Evolutionary conservation across 129 eudicot genomes (phyloP).

Genomic region (Centella asiatica): DNA sequence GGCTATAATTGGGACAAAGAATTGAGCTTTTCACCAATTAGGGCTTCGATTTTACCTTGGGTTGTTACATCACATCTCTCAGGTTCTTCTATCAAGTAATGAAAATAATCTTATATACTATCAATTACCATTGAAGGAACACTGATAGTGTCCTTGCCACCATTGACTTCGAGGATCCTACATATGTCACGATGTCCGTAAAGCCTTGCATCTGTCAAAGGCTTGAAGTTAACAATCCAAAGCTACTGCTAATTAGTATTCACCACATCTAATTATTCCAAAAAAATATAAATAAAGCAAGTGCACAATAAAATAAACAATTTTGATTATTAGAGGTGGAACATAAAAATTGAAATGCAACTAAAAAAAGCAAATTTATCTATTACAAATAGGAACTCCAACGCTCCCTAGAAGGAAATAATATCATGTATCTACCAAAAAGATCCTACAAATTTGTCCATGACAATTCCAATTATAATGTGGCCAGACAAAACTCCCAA

Average conservation of each 20-base stretch:
- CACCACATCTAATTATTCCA: background rate
- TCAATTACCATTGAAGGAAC: slow-evolving; percentile 47
- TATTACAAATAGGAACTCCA: background rate
- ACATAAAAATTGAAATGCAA: background rate
- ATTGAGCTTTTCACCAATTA: too few species aligned
- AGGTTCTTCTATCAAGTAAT: background rate
- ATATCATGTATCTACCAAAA: background rate
- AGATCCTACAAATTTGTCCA: background rate
- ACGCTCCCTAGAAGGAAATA: background rate
- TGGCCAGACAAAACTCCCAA: background rate
- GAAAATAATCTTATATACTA: background rate
- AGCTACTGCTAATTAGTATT: slow-evolving; percentile 7
- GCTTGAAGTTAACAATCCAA: slow-evolving; percentile 24
- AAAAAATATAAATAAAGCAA: background rate
- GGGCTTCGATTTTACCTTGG: too few species aligned
- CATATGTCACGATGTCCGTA: slow-evolving; percentile 70
- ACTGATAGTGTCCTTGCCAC: slow-evolving; percentile 42
- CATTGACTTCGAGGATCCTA: slow-evolving; percentile 65
- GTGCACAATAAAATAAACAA: background rate
- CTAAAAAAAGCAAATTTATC: background rate
- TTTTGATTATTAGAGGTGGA: background rate
- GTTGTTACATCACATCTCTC: background rate
- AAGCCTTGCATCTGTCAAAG: slow-evolving; percentile 63
- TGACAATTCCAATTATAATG: background rate
- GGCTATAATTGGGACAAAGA: too few species aligned